Evolutionary conservation across 768 basidiomycete species (phyloP).

Genomic region (Leccinum longicurvipes): DNA sequence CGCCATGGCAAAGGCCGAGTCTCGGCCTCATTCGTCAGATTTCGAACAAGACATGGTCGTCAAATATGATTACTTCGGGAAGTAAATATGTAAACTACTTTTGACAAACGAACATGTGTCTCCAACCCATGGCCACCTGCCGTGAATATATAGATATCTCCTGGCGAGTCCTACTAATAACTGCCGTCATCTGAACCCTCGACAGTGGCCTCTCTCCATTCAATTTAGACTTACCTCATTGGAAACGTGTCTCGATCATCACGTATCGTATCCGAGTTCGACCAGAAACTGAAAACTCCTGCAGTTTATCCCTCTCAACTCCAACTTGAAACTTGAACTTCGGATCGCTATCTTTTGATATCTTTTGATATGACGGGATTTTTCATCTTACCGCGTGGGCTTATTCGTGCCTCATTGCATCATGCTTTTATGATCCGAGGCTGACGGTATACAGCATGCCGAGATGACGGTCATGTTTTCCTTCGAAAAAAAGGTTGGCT

Average conservation of each 20-base stretch:
- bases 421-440: constrained; percentile 10
- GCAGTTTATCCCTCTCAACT: background rate
- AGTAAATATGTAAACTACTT: background rate
- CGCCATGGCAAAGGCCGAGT: background rate
- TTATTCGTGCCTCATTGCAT: constrained; percentile 3
- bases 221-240: background rate
- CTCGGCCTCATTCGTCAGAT: background rate
- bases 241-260: background rate
- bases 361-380: constrained; percentile 5
- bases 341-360: background rate
- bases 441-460: constrained; percentile 1
- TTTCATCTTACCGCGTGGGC: constrained; percentile 1
- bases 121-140: background rate
- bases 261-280: constrained; percentile 14
- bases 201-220: background rate
- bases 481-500: background rate
- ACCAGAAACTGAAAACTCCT: background rate
- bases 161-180: background rate
- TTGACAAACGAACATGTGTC: background rate
- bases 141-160: background rate
- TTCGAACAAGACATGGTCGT: background rate
- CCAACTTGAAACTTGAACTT: background rate
- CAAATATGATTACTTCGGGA: background rate
- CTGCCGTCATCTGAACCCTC: constrained; percentile 3
- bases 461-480: background rate